phyloP scores from a whole-genome alignment of 163 green algal genomes.

The Scenedesmus sp. region DNA sequence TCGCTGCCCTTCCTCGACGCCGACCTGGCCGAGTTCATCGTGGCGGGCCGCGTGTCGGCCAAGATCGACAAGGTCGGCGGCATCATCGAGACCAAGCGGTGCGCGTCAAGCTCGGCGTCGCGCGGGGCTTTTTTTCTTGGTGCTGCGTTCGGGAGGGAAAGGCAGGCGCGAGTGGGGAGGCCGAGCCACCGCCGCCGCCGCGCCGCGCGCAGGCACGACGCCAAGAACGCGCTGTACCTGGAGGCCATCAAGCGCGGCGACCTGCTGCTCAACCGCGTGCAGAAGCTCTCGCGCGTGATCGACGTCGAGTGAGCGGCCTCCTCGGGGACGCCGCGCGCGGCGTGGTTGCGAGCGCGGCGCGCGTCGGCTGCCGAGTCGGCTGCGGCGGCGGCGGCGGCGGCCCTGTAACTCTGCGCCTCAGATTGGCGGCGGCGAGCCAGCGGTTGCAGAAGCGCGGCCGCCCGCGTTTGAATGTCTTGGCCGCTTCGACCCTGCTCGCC shows the following conservation, averaged over 20 bases:
- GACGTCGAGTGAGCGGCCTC: constrained; percentile 81
- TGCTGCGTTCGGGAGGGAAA: too few species aligned
- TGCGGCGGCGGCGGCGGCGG: background rate
- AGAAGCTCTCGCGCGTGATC: constrained; percentile 94
- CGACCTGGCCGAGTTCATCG: constrained; percentile 93
- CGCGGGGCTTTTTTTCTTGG: too few species aligned
- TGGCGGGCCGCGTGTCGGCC: constrained; percentile 86
- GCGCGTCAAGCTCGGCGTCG: too few species aligned
- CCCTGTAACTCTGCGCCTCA: background rate
- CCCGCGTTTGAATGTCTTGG: background rate
- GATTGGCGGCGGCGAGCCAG: background rate
- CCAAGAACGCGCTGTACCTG: constrained; percentile 96
- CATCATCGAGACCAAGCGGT: constrained; percentile 95
- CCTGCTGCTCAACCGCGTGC: constrained; percentile 93
- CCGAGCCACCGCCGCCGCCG: too few species aligned
- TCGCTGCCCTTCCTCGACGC: constrained; percentile 84
- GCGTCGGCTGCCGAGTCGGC: too few species aligned
- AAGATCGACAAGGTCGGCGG: constrained; percentile 98
- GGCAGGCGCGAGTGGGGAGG: too few species aligned
- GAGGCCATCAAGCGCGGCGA: constrained; percentile 95
- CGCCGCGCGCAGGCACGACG: constrained; percentile 76
- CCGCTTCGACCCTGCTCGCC: background rate
- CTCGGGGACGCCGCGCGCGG: too few species aligned
- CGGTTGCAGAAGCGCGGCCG: background rate
- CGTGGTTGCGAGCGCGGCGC: too few species aligned